Conservation (phyloP, 306 rosid genomes). For the Citrullus amarus region DNA sequence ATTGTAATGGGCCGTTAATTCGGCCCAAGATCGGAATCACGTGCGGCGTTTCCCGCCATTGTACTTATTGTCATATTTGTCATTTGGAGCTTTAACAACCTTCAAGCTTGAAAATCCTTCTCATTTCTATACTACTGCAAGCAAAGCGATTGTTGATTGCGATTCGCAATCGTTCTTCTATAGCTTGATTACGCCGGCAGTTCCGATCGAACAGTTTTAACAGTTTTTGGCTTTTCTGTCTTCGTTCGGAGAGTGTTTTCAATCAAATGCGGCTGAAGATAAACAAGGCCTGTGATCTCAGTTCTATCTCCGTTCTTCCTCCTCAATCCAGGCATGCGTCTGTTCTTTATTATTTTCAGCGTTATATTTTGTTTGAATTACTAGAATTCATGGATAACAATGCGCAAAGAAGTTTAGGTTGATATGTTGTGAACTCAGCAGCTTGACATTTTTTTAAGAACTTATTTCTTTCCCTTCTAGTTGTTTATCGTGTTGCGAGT, state of each 20-base stretch:
- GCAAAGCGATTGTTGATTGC: background rate
- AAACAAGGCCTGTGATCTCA: conserved; percentile 80
- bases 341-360: background rate
- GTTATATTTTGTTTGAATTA: background rate
- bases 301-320: conserved; percentile 85
- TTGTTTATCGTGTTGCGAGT: background rate
- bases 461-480: background rate
- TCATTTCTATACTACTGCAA: background rate
- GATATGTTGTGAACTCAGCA: background rate
- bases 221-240: background rate
- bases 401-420: background rate
- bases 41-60: background rate
- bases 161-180: background rate
- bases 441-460: background rate
- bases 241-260: background rate
- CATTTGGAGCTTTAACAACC: background rate
- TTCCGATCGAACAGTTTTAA: background rate
- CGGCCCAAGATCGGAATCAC: background rate
- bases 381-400: background rate
- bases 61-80: background rate
- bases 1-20: background rate
- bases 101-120: background rate
- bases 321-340: conserved; percentile 43
- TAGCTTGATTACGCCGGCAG: background rate
- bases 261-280: conserved; percentile 53